Base-by-base conservation (phyloP, 345 rosid genomes). In the Salix suchowensis region DNA sequence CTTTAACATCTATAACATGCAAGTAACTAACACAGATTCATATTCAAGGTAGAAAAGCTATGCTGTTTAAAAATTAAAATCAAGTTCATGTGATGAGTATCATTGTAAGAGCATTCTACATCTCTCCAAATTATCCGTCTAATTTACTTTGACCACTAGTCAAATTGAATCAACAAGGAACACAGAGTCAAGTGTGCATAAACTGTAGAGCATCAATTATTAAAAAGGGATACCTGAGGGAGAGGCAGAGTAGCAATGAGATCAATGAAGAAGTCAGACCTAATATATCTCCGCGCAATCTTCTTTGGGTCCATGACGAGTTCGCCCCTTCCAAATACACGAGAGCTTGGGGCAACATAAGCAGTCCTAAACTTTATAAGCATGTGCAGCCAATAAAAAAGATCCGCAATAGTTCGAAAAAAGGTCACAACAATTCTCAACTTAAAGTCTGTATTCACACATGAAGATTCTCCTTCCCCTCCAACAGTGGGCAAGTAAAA, bases 291-390 rank as follows among this genome's bases (percentile, higher is more conserved):
- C 83, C 76, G 64, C 18, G 97, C 94, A 68, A 91, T 90, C 78
- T 85, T 84, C 86, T 89, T 89, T 1, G 97, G 90, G 80, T 92
- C 95, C 97, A 88, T 92, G 66, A 94, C 97, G 76, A 94, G 93
- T 77, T 94, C 97, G 60, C 98, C 98, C 89, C 94, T 90, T 48
- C 97, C 97, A 79, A 94, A 94, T 50, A 94, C 92, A 65, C 97
- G 84, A 81, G 97, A 84, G 78, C 89, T 91, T 1, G 97, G 97
- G 0, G 98, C 97, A 14, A 92, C 82, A 73, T 85, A 94, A 76
- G 95, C 98, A 1, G 98, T 94, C 83, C 98, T 89, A 75, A 94
- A 92, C 83, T 94, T 92, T 70, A 94, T 82, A 67, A 94, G 74
- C 84, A 93, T 86, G 82, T 93, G 98, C 46, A 94, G 80, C 77